Evolutionary conservation across 2,329 filamentous ascomycete species (phyloP), one percentile per base, ranked within the genome.

Genomic region (Pseudocercospora vitis): DNA sequence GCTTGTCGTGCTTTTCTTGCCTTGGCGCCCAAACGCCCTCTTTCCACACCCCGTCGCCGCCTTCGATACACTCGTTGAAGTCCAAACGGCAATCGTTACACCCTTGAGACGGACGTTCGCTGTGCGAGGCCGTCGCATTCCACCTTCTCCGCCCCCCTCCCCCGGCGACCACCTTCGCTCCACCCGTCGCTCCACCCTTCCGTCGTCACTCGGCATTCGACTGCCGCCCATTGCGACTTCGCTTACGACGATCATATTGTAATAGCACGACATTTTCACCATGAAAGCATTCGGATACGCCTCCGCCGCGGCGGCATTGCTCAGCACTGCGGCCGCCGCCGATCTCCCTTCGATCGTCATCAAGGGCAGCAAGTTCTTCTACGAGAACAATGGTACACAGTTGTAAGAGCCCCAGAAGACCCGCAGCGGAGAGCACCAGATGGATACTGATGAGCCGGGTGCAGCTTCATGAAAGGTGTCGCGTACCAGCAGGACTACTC

Each of bases 351-450:
- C 83, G 56, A 85, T 88, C 65, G 74, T 83, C 63, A 83, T 84
- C 78, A 91, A 91, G 82, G 86, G 89, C 64, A 82, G 82, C 70
- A 91, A 94, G 75, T 92, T 96, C 81, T 96, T 95, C 81, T 91
- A 88, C 79, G 81, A 88, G 73, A 88, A 86, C 72, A 88, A 86
- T 72, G 86, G 86, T 65, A 86, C 84, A 19, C 82, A 89, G 76
- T 89, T 88, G 79, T 84, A 74, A 67, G 76, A 53, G 52, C 24
- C n/a, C 11, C 21, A 44, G n/a, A n/a, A n/a, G n/a, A n/a, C n/a
- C 11, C 28, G 14, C 26, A 24, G 12, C 18, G 21, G 7, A 24
- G 12, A 16, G 14, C 8, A 29, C n/a, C 18, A 4, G 26, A 29
- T 11, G 26, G 26, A 29, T 29, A 29, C 16, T 47, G 28, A 42